Percentiles rank a stretch among this genome's conserved stretches.
Evolutionary conservation across 2,329 filamentous ascomycete species (phyloP).

Genomic region (Aureobasidium sp.): DNA sequence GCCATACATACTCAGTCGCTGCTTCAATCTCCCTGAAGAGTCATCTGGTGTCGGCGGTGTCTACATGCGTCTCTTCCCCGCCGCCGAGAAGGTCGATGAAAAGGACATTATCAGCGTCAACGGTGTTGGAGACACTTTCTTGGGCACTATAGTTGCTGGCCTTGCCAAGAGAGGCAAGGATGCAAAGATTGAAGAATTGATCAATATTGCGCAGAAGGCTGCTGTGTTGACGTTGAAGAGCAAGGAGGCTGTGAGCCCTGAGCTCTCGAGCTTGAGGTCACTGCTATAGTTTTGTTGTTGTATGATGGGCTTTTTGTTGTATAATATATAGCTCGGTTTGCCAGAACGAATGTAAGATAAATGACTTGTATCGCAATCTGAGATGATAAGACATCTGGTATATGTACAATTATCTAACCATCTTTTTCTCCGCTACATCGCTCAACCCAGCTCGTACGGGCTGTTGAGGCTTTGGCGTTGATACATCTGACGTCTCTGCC

Average conservation of each 20-base stretch:
- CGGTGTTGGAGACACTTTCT: conserved; percentile 86
- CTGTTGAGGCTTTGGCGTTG: neutral
- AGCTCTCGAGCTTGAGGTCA: conserved; percentile 38
- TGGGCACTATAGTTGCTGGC: conserved; percentile 75
- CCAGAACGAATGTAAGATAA: too few species aligned
- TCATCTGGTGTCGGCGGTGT: conserved; percentile 58
- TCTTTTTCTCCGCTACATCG: too few species aligned
- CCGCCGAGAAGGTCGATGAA: conserved; percentile 50
- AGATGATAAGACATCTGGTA: too few species aligned
- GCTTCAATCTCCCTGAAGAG: conserved; percentile 40
- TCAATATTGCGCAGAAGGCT: conserved; percentile 74
- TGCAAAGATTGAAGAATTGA: conserved; percentile 49
- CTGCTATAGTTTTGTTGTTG: neutral
- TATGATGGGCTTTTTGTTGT: too few species aligned
- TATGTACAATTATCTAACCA: too few species aligned
- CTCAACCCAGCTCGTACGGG: neutral
- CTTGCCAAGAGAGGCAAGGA: conserved; percentile 46
- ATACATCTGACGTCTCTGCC: neutral
- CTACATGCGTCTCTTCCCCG: conserved; percentile 67
- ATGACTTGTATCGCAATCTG: too few species aligned
- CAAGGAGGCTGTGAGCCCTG: conserved; percentile 59
- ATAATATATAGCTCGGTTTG: too few species aligned
- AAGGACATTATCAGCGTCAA: conserved; percentile 79
- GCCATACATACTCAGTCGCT: conserved; percentile 61
- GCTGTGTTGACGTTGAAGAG: conserved; percentile 72